A percentile compares a stretch with the other conserved stretches of the same genome.
Evolutionary conservation across 768 basidiomycete genomes (phyloP).

Genomic region (Amanita inopinata): DNA sequence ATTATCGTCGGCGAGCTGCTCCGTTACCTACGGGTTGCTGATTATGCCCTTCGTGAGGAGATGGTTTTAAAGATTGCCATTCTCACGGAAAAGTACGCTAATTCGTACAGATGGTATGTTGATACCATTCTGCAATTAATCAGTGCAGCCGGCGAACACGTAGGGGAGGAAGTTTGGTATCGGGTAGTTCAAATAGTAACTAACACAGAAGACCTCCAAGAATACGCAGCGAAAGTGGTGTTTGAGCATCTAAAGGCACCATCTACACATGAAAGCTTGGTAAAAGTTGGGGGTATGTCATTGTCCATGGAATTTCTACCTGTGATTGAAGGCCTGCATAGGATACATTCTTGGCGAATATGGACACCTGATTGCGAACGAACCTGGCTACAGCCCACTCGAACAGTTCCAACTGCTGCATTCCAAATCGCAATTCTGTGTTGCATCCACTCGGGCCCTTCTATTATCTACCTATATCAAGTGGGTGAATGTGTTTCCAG

Average conservation of each 20-base stretch:
- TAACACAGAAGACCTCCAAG: conserved; percentile 95
- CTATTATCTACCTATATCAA: conserved; percentile 97
- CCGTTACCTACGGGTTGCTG: conserved; percentile 90
- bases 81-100: conserved; percentile 97
- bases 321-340: conserved; percentile 18
- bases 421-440: conserved; percentile 90
- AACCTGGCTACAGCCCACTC: conserved; percentile 82
- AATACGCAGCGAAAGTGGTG: conserved; percentile 89
- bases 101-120: conserved; percentile 98
- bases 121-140: conserved; percentile 96
- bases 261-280: conserved; percentile 83
- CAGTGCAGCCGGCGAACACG: conserved; percentile 94
- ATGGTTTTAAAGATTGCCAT: conserved; percentile 99
- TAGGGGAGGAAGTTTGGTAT: conserved; percentile 99
- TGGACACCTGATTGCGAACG: conserved; percentile 95
- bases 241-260: conserved; percentile 84
- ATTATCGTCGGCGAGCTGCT: conserved; percentile 92
- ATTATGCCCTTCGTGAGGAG: conserved; percentile 93
- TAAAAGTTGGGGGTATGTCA: conserved; percentile 84
- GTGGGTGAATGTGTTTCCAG: conserved; percentile 99
- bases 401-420: conserved; percentile 93
- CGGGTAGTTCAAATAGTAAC: conserved; percentile 97
- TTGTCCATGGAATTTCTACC: background rate
- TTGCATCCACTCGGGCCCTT: conserved; percentile 84
- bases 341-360: conserved; percentile 98